Conservation (phyloP, 257 asterid species). For the Nicotiana benthamiana region DNA sequence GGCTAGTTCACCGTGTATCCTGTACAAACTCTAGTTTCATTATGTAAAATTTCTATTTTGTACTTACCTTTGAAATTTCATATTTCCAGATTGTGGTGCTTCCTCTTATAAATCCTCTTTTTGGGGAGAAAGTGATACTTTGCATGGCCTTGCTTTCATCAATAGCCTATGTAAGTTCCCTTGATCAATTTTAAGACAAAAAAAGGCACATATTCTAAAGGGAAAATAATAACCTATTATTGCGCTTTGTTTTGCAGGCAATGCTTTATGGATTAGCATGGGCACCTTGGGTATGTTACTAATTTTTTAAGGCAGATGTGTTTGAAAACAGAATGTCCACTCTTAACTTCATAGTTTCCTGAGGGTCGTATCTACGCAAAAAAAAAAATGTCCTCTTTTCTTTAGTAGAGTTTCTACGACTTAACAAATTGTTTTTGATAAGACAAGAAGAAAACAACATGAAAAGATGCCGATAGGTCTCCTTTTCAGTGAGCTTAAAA, state of each 20-base stretch:
- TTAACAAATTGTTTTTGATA: background rate
- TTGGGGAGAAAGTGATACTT: slow-evolving; percentile 77
- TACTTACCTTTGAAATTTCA: background rate
- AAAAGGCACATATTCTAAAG: background rate
- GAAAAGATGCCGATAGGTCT: background rate
- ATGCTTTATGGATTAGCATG: slow-evolving; percentile 88
- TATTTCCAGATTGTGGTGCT: slow-evolving; percentile 68
- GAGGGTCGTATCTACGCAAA: background rate
- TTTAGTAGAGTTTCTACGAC: background rate
- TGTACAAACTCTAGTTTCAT: too few species aligned
- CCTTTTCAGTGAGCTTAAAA: background rate
- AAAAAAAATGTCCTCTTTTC: background rate
- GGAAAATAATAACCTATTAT: background rate
- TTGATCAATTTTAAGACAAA: background rate
- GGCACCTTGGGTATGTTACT: slow-evolving; percentile 82
- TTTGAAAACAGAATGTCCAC: background rate
- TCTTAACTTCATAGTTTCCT: too few species aligned
- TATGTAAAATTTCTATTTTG: background rate
- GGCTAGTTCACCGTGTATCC: too few species aligned
- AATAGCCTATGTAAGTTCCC: slow-evolving; percentile 60
- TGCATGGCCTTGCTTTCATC: slow-evolving; percentile 67
- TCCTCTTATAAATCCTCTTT: slow-evolving; percentile 66
- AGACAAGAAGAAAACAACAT: background rate
- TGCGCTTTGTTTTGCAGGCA: slow-evolving; percentile 43
- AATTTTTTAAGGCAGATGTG: background rate